phyloP scores from a whole-genome alignment of 1,284 basidiomycete species.

The Ceratorhiza oryzae-sativae region DNA sequence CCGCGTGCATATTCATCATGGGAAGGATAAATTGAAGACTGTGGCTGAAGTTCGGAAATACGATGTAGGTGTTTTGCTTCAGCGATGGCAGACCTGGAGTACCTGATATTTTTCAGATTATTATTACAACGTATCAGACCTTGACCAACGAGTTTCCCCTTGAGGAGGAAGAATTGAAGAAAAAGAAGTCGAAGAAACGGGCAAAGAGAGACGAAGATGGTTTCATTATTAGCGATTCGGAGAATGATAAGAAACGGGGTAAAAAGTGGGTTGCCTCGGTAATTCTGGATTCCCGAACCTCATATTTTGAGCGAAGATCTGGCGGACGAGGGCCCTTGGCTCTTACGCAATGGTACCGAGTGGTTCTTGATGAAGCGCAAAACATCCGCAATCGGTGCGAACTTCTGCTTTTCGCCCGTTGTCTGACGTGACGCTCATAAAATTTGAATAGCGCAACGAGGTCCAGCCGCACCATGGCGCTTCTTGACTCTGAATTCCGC shows the following conservation, averaged over 20 bases:
- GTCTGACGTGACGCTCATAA: background rate
- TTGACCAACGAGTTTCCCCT: slow-evolving; percentile 61
- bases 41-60: slow-evolving; percentile 57
- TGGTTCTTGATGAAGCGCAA: slow-evolving; percentile 73
- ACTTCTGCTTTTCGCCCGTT: background rate
- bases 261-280: slow-evolving; percentile 52
- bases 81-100: too few species aligned
- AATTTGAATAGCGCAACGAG: slow-evolving; percentile 59
- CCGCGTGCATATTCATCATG: slow-evolving; percentile 68
- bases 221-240: slow-evolving; percentile 39
- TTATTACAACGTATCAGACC: slow-evolving; percentile 74
- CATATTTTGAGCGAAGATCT: slow-evolving; percentile 45
- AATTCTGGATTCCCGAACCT: too few species aligned
- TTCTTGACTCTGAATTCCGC: slow-evolving; percentile 64
- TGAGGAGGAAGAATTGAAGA: slow-evolving; percentile 18
- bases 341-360: slow-evolving; percentile 64
- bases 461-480: slow-evolving; percentile 63
- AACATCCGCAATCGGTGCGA: slow-evolving; percentile 68
- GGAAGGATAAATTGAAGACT: slow-evolving; percentile 66
- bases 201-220: slow-evolving; percentile 53
- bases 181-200: slow-evolving; percentile 49
- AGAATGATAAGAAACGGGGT: slow-evolving; percentile 50
- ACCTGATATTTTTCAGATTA: slow-evolving; percentile 54
- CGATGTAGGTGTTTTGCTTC: slow-evolving; percentile 55
- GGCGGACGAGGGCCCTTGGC: slow-evolving; percentile 57